Base-by-base conservation (phyloP, 805 yeast genomes). In the Jamesozyma lodderae region DNA sequence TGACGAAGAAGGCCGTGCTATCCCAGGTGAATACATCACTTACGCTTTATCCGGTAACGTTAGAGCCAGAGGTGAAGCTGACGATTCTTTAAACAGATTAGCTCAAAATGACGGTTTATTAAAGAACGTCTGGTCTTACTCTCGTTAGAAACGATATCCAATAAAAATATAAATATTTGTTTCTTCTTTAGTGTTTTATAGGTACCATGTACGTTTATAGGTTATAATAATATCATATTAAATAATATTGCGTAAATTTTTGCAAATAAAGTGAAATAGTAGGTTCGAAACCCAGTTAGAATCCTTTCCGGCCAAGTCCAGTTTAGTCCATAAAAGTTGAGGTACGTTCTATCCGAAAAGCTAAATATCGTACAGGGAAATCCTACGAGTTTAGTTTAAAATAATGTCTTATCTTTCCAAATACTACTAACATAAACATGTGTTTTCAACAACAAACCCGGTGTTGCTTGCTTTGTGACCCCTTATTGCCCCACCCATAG, bases 21-120 rank as follows among this genome's bases (percentile, higher is more conserved):
- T 90, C 68, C 80, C 87, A 66, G 94, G 88, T 69, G 77, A 77
- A 61, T 73, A 74, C 84, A 75, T 83, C 77, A 81, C 96, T 63
- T 92, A 90, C 79, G 96, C 96, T 71, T 78, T 92, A 65, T 78
- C 81, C 62, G 98, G 98, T 64, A 86, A 81, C 81, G 81, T 92
- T 70, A 88, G 98, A 81, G 75, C 88, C 67, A 84, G 95, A 77
- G 98, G 97, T 76, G 98, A 92, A 79, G 85, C 96, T 66, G 98
- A 92, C 66, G 98, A 92, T 76, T 86, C 96, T 55, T 73, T 92
- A 68, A 92, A 92, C 95, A 87, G 98, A 79, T 83, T 92, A 67
- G 94, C 97, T 60, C 96, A 92, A 78, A 82, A 80, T 67, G 97
- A 92, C 69, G 97, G 97, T 77, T 77, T 92, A 69, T 77, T 92